phyloP scores from a whole-genome alignment of 2,329 filamentous ascomycete species.

The Cadophora malorum region DNA sequence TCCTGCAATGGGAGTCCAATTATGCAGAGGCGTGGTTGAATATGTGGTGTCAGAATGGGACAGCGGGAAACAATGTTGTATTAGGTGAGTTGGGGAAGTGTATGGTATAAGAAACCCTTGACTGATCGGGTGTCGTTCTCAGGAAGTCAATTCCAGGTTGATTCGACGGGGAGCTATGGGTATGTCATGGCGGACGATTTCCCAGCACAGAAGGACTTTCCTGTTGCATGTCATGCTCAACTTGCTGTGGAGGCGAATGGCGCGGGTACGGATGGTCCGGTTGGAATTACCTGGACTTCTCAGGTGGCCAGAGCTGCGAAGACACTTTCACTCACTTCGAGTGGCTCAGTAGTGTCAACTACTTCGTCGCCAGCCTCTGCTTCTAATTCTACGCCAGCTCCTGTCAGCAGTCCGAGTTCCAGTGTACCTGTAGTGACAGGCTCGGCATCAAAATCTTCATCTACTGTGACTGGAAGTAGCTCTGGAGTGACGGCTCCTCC shows the following conservation, averaged over 20 bases:
- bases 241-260: constrained; percentile 21
- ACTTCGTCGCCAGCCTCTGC: constrained; percentile 4
- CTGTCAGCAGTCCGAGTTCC: not conserved
- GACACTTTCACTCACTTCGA: constrained; percentile 37
- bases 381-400: not conserved
- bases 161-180: constrained; percentile 24
- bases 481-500: not conserved
- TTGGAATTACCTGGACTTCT: constrained; percentile 26
- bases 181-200: constrained; percentile 27
- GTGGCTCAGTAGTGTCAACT: constrained; percentile 18
- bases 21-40: constrained; percentile 23
- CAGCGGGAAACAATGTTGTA: constrained; percentile 22
- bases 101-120: not conserved
- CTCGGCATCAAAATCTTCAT: not conserved
- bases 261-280: constrained; percentile 24
- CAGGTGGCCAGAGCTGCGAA: constrained; percentile 18
- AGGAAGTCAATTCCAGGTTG: constrained; percentile 31
- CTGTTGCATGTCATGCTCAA: constrained; percentile 26
- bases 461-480: constrained; percentile 5
- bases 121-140: constrained; percentile 14
- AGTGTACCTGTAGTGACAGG: not conserved
- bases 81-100: constrained; percentile 17
- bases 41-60: constrained; percentile 33
- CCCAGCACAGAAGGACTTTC: constrained; percentile 22
- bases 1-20: constrained; percentile 30